A percentile compares a stretch with the other conserved stretches of the same genome.
These are phyloP conservation scores for Neopestalotiopsis sp. DNA, from an alignment of 2,329 filamentous ascomycete species.

Conservation along the genomic window DNA sequence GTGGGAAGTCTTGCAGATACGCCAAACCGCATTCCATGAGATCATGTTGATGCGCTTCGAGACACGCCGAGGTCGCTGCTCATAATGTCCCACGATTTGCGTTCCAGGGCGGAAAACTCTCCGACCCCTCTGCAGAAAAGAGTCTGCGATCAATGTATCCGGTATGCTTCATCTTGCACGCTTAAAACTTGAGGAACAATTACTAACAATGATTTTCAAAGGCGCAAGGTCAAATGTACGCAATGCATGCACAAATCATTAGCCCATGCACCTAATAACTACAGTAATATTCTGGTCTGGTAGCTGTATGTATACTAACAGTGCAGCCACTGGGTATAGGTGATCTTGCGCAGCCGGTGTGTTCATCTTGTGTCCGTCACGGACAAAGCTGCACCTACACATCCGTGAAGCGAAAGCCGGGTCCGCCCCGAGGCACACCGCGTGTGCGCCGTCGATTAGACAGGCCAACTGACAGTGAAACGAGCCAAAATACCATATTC, in stretches of 20 bases:
- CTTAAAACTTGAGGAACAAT: background rate
- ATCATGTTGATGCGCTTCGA: too few relatives aligned
- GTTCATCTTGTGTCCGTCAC: background rate
- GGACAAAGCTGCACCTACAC: conserved; percentile 5
- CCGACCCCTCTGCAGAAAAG: background rate
- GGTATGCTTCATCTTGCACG: conserved; percentile 22
- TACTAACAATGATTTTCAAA: conserved; percentile 9
- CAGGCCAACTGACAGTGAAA: background rate
- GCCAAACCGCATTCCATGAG: too few relatives aligned
- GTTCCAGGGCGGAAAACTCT: too few relatives aligned
- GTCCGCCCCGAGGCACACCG: background rate
- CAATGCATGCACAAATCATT: background rate
- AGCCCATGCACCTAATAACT: too few relatives aligned
- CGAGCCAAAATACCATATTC: background rate
- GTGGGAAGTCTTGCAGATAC: too few relatives aligned
- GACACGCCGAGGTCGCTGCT: too few relatives aligned
- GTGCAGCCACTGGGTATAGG: background rate
- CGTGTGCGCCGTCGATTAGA: background rate
- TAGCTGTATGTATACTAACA: background rate
- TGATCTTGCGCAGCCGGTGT: background rate
- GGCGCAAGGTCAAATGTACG: conserved; percentile 35
- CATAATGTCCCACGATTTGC: too few relatives aligned
- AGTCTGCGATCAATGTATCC: conserved; percentile 34
- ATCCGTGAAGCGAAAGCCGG: background rate
- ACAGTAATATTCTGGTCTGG: too few relatives aligned